Base-by-base conservation (phyloP, 345 rosid species). In the Melastoma malabathricum region DNA sequence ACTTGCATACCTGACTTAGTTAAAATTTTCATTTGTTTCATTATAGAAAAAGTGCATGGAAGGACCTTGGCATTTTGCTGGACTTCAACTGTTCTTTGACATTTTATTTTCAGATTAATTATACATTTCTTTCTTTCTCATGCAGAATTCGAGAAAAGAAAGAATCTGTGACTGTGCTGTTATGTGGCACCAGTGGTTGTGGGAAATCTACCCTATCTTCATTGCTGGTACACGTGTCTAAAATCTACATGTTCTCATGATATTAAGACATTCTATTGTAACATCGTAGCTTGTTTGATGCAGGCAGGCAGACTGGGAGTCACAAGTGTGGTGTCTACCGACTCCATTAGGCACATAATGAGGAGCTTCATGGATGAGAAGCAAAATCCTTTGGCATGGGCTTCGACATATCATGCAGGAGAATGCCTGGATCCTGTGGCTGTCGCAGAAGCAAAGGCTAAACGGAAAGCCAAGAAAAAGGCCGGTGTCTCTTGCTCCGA, bases 181-280 rank as follows among this genome's bases (percentile, higher is more conserved):
- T 93, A 72, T 93, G 99, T 62, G 99, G 99, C 54, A 93, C 99
- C 45, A 93, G 99, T 64, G 99, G 99, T 67, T 93, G 99, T 75
- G 97, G 99, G 31, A 93, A 93, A 78, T 93, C 99, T 65, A 88
- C 99, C 51, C 63, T 93, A 76, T 88, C 99, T 16, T 87, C 99
- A 9, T 75, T 93, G 77, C 89, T 93, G 86, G 99, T 93, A 79
- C 47, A 48, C 31, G 31, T 27, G 31, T 6, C 31, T 27, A n/a
- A 27, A 27, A 27, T 27, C 31, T 27, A 27, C 31, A 6, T 27
- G 4, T 27, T 27, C 31, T 27, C 6, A 3, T 27, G 3, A 27
- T 27, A 27, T 3, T 27, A 6, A 27, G 3, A 27, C 6, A 2
- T 27, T 6, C 31, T 27, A 6, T 6, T 6, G 6, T 27, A 27